These are phyloP conservation scores for Logfia minima DNA, from an alignment of 129 eudicot genomes.

Conservation along the genomic window DNA sequence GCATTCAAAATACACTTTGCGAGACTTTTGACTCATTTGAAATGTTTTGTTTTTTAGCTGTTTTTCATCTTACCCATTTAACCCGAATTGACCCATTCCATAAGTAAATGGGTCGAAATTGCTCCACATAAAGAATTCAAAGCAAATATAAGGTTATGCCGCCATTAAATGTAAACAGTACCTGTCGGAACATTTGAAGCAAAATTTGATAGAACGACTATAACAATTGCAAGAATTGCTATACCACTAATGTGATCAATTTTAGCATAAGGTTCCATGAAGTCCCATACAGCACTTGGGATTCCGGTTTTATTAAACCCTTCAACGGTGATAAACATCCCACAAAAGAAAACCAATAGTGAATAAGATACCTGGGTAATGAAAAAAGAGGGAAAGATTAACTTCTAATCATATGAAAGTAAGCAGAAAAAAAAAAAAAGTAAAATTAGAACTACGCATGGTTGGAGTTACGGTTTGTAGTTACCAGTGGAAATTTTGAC, in stretches of 20 bases:
- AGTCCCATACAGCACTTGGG: conserved; percentile 79
- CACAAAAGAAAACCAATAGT: conserved; percentile 84
- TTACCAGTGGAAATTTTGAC: not conserved
- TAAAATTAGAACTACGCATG: not conserved
- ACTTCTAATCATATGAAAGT: not conserved
- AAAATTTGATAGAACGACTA: conserved; percentile 74
- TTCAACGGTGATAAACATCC: conserved; percentile 89
- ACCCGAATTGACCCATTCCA: not conserved
- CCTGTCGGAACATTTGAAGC: conserved; percentile 98
- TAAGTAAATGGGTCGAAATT: not conserved
- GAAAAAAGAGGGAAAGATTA: conserved; percentile 3
- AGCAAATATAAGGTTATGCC: not conserved
- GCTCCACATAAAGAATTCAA: not conserved
- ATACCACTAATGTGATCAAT: conserved; percentile 59
- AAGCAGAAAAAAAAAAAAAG: not conserved
- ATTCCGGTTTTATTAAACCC: conserved; percentile 91
- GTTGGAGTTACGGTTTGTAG: not conserved
- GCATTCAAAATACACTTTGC: no score
- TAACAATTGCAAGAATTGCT: conserved; percentile 62
- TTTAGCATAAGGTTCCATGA: conserved; percentile 77
- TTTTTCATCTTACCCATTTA: not conserved
- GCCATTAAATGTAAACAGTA: conserved; percentile 8
- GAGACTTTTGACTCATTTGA: no score
- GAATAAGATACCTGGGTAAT: conserved; percentile 77
- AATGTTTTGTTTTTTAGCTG: no score